Evolutionary conservation across 352 stramenopile genomes (phyloP), one percentile per base, ranked within the genome.

Genomic region (Blastocystis sp.): DNA sequence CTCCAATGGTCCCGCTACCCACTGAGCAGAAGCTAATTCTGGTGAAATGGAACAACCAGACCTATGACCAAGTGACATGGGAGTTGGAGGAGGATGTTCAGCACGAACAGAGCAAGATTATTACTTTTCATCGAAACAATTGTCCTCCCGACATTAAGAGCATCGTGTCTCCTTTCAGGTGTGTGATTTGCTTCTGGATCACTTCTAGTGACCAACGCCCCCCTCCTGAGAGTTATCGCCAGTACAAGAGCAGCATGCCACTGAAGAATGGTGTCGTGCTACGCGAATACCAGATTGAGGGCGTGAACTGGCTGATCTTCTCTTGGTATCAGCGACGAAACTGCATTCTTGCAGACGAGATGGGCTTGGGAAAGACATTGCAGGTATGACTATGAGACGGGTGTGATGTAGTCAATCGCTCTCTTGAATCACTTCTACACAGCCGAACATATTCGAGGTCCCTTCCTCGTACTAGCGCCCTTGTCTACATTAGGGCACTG

Each of bases 401-500:
- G 1, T 88, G 15, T 45, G 15, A 43, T 7, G 34, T 77, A 88
- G 77, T 88, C 77, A n/a, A 88, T 95, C 34, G 94, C 95, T 18
- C 98, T 98, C 26, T 54, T 88, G 34, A 88, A 88, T 29, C 77
- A 88, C 55, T 88, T 88, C 62, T 88, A 54, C 15, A 93, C 95
- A 75, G 92, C 94, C 70, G 93, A 98, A 53, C 93, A 97, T 84
- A 97, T 95, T 73, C 93, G 93, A 6, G 95, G 96, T 8, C 97
- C 97, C n/a, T 98, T 98, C 90, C 93, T 99, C 1, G 94, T 99
- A 47, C 94, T 99, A 53, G 97, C 96, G 3, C 97, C 97, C 11
- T 92, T 99, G 20, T 98, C 95, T 7, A 99, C 97, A 0, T 93
- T 99, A 39, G 93, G 94, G 29, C 98, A 99, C 91, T 99, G 98